phyloP scores from a whole-genome alignment of 73 alveolate species.

The Tetrahymena thermophila region DNA sequence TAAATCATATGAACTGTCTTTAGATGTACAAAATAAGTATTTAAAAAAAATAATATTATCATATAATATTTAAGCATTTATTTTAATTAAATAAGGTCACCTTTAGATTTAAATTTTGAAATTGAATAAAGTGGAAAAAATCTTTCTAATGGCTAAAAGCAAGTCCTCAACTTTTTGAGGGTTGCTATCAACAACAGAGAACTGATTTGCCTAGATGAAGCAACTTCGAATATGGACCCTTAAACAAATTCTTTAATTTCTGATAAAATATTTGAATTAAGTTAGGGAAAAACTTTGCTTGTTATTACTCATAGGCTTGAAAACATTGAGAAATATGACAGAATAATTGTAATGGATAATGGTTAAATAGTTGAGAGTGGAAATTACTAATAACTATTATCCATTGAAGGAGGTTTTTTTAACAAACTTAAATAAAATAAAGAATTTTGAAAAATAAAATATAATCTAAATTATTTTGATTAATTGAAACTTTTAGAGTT shows the following conservation, averaged over 20 bases:
- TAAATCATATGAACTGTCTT: slow-evolving; percentile 21
- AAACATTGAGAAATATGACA: slow-evolving; percentile 22
- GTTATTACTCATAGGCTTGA: slow-evolving; percentile 41
- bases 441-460: background rate
- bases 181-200: slow-evolving; percentile 54
- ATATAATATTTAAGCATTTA: background rate
- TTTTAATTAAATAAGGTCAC: background rate
- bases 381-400: background rate
- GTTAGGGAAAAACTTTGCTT: slow-evolving; percentile 18
- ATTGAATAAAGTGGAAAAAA: slow-evolving; percentile 59
- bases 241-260: slow-evolving; percentile 56
- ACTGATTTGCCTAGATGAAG: slow-evolving; percentile 68
- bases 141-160: slow-evolving; percentile 67
- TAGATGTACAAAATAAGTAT: background rate
- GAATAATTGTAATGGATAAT: slow-evolving; percentile 17
- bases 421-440: background rate
- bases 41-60: background rate
- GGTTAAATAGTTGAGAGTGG: slow-evolving; percentile 33
- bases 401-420: background rate
- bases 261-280: slow-evolving; percentile 19
- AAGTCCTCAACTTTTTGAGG: slow-evolving; percentile 62
- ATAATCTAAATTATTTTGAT: too few relatives aligned
- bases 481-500: too few relatives aligned
- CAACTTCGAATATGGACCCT: slow-evolving; percentile 70
- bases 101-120: slow-evolving; percentile 34